Percentiles rank a stretch among this genome's conserved stretches.
phyloP scores from a whole-genome alignment of 129 eudicot genomes.

The Cynara cardunculus region DNA sequence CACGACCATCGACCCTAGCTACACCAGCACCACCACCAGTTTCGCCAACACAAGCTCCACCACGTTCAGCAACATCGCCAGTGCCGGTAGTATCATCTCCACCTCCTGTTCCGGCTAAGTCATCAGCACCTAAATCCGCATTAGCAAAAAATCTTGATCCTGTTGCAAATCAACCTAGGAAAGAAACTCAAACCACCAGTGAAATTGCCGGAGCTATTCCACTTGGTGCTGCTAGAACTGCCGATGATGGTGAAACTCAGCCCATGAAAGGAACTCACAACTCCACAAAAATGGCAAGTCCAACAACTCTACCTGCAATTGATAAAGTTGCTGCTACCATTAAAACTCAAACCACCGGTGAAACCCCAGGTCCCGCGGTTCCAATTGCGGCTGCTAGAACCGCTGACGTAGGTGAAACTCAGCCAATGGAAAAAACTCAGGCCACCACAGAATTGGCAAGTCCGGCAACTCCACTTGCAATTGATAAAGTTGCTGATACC shows the following conservation, averaged over 20 bases:
- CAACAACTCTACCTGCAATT: neutral
- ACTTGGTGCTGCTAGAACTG: neutral
- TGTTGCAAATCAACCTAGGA: neutral
- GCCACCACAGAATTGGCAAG: neutral
- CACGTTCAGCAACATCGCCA: neutral
- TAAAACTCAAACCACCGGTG: neutral
- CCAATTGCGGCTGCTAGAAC: too few relatives aligned
- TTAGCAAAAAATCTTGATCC: conserved; percentile 13
- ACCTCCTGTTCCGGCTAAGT: conserved; percentile 11
- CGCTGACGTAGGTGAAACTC: neutral
- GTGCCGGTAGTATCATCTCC: neutral
- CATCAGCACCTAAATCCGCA: conserved; percentile 13
- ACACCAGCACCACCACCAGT: conserved; percentile 23
- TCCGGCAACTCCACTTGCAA: neutral
- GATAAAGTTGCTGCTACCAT: neutral
- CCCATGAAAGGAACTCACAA: neutral
- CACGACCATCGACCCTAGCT: conserved; percentile 14
- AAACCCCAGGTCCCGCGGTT: too few relatives aligned
- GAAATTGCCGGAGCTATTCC: neutral
- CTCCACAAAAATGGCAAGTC: neutral
- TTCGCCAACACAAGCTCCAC: conserved; percentile 12
- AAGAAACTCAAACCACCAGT: neutral
- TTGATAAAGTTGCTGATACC: neutral
- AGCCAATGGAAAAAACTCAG: neutral
- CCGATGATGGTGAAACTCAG: neutral